Percentiles rank a stretch among this genome's conserved stretches.
phyloP scores from a whole-genome alignment of 1,139 yeast species.

The Debaryomycetaceae sp. region DNA sequence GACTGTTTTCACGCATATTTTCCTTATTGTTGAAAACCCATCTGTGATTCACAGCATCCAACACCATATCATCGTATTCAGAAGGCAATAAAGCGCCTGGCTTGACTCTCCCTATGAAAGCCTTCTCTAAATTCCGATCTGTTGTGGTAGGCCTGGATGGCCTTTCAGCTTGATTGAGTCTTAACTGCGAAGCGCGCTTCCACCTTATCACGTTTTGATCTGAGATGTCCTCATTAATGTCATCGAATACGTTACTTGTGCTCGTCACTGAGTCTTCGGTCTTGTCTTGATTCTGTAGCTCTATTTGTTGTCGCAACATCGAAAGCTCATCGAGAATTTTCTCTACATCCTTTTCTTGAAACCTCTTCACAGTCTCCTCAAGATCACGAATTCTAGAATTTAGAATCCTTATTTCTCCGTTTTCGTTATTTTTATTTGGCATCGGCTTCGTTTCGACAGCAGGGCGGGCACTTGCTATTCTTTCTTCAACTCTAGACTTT shows the following conservation, averaged over 20 bases:
- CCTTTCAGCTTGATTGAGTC: constrained; percentile 15
- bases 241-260: constrained; percentile 9
- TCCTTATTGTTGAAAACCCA: constrained; percentile 35
- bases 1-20: constrained; percentile 25
- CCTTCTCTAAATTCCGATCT: constrained; percentile 8
- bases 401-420: constrained; percentile 2
- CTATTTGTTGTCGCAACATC: constrained; percentile 12
- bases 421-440: no score
- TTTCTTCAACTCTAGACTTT: background rate
- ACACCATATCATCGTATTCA: constrained; percentile 37
- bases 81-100: constrained; percentile 36
- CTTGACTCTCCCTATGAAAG: constrained; percentile 27
- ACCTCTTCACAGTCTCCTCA: constrained; percentile 13
- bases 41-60: constrained; percentile 33
- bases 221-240: background rate
- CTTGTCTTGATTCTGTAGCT: constrained; percentile 1
- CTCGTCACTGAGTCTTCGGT: constrained; percentile 19
- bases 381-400: constrained; percentile 15
- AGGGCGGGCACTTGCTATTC: background rate
- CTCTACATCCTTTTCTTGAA: constrained; percentile 8
- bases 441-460: background rate
- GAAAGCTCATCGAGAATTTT: constrained; percentile 14
- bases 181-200: constrained; percentile 39
- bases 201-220: constrained; percentile 27
- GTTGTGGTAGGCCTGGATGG: constrained; percentile 9